These are phyloP conservation scores for Collybia sordida DNA, from an alignment of 768 basidiomycete species.

Conservation along the genomic window DNA sequence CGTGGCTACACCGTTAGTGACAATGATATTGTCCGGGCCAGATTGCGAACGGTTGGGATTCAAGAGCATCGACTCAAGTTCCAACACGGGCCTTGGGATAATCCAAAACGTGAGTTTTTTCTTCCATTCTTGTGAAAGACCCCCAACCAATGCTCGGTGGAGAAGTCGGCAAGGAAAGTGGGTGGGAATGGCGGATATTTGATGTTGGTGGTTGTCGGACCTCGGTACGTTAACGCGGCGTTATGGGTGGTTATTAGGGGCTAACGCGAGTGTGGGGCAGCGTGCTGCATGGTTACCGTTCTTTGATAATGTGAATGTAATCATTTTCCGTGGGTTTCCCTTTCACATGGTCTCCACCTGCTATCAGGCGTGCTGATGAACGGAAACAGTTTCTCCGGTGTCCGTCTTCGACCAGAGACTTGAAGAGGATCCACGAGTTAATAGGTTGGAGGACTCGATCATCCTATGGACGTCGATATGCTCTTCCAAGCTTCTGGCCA, in stretches of 20 bases:
- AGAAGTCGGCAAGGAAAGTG: slow-evolving; percentile 29
- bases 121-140: background rate
- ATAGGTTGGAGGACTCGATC: slow-evolving; percentile 73
- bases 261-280: slow-evolving; percentile 27
- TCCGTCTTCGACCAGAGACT: slow-evolving; percentile 78
- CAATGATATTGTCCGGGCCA: slow-evolving; percentile 70
- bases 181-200: slow-evolving; percentile 69
- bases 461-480: slow-evolving; percentile 72
- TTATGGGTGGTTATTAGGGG: slow-evolving; percentile 64
- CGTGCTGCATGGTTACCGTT: slow-evolving; percentile 79
- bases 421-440: slow-evolving; percentile 67
- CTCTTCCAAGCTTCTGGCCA: slow-evolving; percentile 60
- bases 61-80: slow-evolving; percentile 62
- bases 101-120: slow-evolving; percentile 25
- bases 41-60: slow-evolving; percentile 69
- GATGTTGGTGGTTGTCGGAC: slow-evolving; percentile 79
- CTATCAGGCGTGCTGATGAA: background rate
- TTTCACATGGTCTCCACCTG: background rate
- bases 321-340: slow-evolving; percentile 59
- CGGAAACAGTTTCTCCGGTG: slow-evolving; percentile 58
- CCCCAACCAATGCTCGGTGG: background rate
- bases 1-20: slow-evolving; percentile 65
- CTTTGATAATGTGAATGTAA: slow-evolving; percentile 75
- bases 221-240: slow-evolving; percentile 57
- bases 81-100: slow-evolving; percentile 39